Conservation (phyloP, 805 yeast genomes). For the Candida ascalaphidarum region DNA sequence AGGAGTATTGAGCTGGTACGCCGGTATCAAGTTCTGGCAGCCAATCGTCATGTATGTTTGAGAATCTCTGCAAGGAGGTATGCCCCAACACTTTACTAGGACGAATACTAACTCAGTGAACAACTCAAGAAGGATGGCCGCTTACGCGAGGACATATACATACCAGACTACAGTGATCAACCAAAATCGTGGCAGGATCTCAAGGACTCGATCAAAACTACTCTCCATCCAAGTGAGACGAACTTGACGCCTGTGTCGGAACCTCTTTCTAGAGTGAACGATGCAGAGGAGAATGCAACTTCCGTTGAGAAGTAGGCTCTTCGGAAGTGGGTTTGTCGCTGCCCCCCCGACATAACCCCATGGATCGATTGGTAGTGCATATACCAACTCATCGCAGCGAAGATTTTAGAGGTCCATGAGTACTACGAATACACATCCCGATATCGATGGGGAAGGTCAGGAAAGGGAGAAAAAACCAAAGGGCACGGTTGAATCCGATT, state of each 20-base stretch:
- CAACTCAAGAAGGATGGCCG: constrained; percentile 58
- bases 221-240: constrained; percentile 29
- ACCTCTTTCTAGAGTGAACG: too few species aligned
- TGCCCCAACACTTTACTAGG: constrained; percentile 1
- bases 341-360: too few species aligned
- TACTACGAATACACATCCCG: too few species aligned
- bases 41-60: constrained; percentile 58
- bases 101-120: constrained; percentile 31
- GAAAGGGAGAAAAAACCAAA: constrained; percentile 40
- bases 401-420: too few species aligned
- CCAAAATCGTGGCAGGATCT: constrained; percentile 33
- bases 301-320: too few species aligned
- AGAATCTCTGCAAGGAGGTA: neutral
- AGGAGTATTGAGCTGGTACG: constrained; percentile 29
- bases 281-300: too few species aligned
- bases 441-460: constrained; percentile 66
- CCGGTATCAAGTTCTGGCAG: constrained; percentile 61
- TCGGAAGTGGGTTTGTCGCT: too few species aligned
- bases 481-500: constrained; percentile 28
- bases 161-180: constrained; percentile 35
- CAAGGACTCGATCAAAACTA: constrained; percentile 18
- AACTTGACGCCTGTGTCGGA: too few species aligned
- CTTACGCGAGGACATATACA: constrained; percentile 49
- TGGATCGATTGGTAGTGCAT: too few species aligned
- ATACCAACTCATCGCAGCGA: too few species aligned